Evolutionary conservation across 2,329 filamentous ascomycete species (phyloP), one percentile per base, ranked within the genome.

Genomic region (Monascus ruber): DNA sequence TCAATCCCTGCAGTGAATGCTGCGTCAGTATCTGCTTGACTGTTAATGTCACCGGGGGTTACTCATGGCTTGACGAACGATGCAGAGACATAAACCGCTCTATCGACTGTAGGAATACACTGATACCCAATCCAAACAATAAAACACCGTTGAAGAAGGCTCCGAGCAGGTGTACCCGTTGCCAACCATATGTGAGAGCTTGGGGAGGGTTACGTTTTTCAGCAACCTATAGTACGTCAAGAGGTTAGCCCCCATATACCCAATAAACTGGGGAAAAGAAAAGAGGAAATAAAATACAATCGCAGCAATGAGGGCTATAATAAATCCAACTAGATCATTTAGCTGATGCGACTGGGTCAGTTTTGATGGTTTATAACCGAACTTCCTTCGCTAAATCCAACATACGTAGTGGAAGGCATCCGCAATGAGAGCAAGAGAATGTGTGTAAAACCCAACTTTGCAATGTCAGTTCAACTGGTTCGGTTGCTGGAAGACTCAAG

Each of bases 111-210:
- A 87, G 63, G 28, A 82, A 72, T 36, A 87, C 83, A 56, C 80
- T 85, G 29, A 86, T 59, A 1, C 81, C 81, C 2, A 88, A 64
- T 1, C 80, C 82, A 10, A 86, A 59, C 1, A 88, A 69, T 42
- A 88, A 83, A 1, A 80, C 77, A 9, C 83, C 83, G 51, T 88
- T 88, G 70, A 87, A 88, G 59, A 88, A 88, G 24, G 81, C 81
- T 4, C 83, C 83, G 0, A 88, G 66, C 1, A 86, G 58, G n/a
- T 76, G 73, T 10, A 82, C 81, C 27, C 83, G 72, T 41, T 83
- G 79, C 82, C 81, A 87, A n/a, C 83, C 83, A 48, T 83, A 87
- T 0, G 81, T 76, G 10, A 83, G 67, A 6, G 67, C 68, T 44
- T 73, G 67, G 0, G 80, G 79, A 1, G 73, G 73, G 4, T 72